Conservation (phyloP, 768 basidiomycete genomes). For the Lentinula boryana region DNA sequence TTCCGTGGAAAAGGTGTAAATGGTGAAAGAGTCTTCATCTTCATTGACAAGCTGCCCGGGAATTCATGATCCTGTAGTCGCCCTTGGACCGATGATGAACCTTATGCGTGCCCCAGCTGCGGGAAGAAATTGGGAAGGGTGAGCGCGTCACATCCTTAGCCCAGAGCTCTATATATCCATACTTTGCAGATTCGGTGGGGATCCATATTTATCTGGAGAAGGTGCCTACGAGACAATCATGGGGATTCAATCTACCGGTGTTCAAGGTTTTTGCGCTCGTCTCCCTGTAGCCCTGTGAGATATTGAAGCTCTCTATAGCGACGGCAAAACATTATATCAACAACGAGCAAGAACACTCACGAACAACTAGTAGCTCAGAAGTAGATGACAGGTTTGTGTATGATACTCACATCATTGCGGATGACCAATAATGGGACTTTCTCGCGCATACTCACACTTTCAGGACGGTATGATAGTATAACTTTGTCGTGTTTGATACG, state of each 20-base stretch:
- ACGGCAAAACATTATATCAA: slow-evolving; percentile 40
- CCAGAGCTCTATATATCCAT: background rate
- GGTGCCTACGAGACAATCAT: slow-evolving; percentile 47
- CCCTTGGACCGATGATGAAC: slow-evolving; percentile 45
- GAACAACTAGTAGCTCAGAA: slow-evolving; percentile 32
- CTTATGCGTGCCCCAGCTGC: slow-evolving; percentile 35
- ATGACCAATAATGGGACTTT: background rate
- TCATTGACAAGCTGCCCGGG: background rate
- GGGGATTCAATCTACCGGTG: slow-evolving; percentile 48
- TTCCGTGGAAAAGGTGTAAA: slow-evolving; percentile 57
- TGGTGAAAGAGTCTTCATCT: slow-evolving; percentile 10
- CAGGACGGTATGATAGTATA: background rate
- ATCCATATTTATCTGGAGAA: slow-evolving; percentile 49
- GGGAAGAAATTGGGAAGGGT: slow-evolving; percentile 51
- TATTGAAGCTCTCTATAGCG: slow-evolving; percentile 15
- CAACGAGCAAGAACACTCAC: slow-evolving; percentile 45
- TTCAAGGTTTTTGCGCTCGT: slow-evolving; percentile 26
- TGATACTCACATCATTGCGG: background rate
- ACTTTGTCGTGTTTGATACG: background rate
- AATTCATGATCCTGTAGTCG: slow-evolving; percentile 15
- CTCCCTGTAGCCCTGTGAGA: background rate
- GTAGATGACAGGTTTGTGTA: slow-evolving; percentile 36
- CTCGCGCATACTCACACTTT: background rate
- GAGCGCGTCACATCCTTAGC: slow-evolving; percentile 5
- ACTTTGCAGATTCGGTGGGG: slow-evolving; percentile 36